Base-by-base conservation (phyloP, 2,329 filamentous ascomycete species). In the Magnaporthiopsis incrustans region DNA sequence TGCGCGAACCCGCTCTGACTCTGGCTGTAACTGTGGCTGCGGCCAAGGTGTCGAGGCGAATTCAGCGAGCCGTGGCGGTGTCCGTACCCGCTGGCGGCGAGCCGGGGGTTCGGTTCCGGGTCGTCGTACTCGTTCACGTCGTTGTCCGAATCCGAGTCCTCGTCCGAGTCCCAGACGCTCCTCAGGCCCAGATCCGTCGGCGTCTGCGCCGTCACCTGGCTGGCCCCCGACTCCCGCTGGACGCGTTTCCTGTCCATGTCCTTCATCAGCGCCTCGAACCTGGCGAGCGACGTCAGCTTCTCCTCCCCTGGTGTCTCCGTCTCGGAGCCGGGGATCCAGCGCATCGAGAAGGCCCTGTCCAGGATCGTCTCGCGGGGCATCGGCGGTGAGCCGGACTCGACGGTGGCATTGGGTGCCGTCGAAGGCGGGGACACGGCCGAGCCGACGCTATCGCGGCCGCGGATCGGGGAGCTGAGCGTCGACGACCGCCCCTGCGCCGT, bases 211-310 rank as follows among this genome's bases (percentile, higher is more conserved):
- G 66, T 33, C 26, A 60, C 57, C 63, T 67, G 67, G 30, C 66
- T 65, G 62, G 71, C 70, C 27, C 72, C 70, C 11, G 76, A 74
- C 57, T 78, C 75, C 33, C 75, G 75, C 61, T 76, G 76, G 68
- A 76, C 76, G 64, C 78, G 75, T 62, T 79, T 81, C 64, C 81
- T 78, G 56, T 89, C 86, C 26, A 77, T 77, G 68, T 88, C 83
- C 27, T 80, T 77, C 86, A 89, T 89, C 58, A 89, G 72, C 3
- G 85, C 86, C 63, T 89, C 86, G 63, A 89, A 89, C 27, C 85
- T 79, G 12, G 85, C 86, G 38, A 89, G 77, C 0, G 86, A 89
- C 67, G 82, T 88, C 22, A 88, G 75, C 65, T 87, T 86, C 68
- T 87, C 85, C 66, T 87, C 84, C 4, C 85, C 85, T 0, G 81